These are phyloP conservation scores for Mucuna pruriens DNA, from an alignment of 306 rosid species.

Conservation along the genomic window DNA sequence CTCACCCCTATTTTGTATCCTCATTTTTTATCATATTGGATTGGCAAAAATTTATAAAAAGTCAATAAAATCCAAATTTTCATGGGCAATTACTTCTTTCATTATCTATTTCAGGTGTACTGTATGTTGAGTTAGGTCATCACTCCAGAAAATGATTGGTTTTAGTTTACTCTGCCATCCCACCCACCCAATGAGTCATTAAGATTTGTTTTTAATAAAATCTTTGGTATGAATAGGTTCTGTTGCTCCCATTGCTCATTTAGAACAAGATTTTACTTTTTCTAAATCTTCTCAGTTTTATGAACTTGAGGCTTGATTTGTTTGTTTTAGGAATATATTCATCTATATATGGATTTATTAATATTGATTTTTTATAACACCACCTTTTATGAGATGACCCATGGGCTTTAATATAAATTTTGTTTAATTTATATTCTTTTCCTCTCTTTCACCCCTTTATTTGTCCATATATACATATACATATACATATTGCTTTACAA, in stretches of 20 bases:
- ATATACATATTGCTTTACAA: neutral
- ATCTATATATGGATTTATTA: too few relatives aligned
- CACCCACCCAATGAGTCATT: neutral
- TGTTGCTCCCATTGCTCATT: neutral
- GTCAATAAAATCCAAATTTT: neutral
- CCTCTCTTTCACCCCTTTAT: neutral
- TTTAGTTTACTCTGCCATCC: neutral
- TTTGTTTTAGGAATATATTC: neutral
- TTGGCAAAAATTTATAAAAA: neutral
- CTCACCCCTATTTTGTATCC: neutral
- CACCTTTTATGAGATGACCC: neutral
- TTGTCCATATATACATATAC: neutral
- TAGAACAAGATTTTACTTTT: neutral
- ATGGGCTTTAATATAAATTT: neutral
- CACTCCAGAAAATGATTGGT: neutral
- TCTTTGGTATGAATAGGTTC: neutral
- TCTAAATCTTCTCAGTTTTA: neutral
- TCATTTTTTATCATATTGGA: neutral
- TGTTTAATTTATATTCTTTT: neutral
- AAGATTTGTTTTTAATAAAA: neutral
- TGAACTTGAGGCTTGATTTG: neutral
- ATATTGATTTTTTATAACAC: neutral
- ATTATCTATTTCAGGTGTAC: neutral
- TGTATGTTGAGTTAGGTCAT: neutral
- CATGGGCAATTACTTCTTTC: neutral